These are phyloP conservation scores for Rhodamnia rubescens DNA, from an alignment of 345 rosid genomes.

Conservation along the genomic window DNA sequence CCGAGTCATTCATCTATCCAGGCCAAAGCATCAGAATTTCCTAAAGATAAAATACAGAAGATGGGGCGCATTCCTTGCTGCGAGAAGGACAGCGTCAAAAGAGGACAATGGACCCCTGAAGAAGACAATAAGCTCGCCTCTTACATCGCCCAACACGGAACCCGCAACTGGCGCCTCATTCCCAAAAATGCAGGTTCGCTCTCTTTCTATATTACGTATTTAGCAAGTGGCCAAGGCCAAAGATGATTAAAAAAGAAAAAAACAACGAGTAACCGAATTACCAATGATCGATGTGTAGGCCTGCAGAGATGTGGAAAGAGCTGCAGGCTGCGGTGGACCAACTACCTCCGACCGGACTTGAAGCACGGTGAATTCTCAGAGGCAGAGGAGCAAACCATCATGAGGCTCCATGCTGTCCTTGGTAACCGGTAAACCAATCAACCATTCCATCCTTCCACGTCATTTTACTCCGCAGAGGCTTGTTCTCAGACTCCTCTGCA, in stretches of 20 bases:
- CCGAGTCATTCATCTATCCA: slow-evolving; percentile 9
- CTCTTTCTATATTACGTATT: neutral
- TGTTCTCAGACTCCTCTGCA: neutral
- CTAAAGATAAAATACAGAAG: slow-evolving; percentile 1
- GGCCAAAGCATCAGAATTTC: neutral
- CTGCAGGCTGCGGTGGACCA: slow-evolving; percentile 82
- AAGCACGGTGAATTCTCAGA: slow-evolving; percentile 70
- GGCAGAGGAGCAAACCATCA: slow-evolving; percentile 77
- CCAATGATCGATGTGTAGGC: slow-evolving; percentile 19
- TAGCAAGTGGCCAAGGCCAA: neutral
- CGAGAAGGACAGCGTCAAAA: slow-evolving; percentile 84
- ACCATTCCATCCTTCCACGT: neutral
- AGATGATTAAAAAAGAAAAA: neutral
- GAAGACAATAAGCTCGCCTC: slow-evolving; percentile 95
- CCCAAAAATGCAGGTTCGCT: slow-evolving; percentile 78
- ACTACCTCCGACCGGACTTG: slow-evolving; percentile 85
- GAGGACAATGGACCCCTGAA: slow-evolving; percentile 98
- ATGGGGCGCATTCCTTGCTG: slow-evolving; percentile 97
- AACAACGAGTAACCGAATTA: neutral
- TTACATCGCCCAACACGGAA: slow-evolving; percentile 84
- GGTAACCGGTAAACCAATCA: slow-evolving; percentile 50
- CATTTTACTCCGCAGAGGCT: neutral
- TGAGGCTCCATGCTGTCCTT: slow-evolving; percentile 79
- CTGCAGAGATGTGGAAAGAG: slow-evolving; percentile 94
- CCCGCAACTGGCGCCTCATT: slow-evolving; percentile 92